Conservation (phyloP, 108 stramenopile genomes). For the Craspedostauros australis region DNA sequence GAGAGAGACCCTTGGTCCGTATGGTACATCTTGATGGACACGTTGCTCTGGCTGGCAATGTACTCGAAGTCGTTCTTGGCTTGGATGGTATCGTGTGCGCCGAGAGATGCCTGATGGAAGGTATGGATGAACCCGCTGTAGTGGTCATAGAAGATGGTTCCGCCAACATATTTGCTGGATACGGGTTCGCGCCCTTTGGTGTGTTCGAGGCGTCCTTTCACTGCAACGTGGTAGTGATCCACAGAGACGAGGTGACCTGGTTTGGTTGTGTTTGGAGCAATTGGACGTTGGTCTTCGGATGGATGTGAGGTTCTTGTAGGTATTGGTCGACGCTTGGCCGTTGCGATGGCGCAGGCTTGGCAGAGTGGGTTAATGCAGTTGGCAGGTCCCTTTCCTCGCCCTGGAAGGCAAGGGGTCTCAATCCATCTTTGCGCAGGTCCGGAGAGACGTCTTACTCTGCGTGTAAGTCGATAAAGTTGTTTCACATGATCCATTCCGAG, state of each 20-base stretch:
- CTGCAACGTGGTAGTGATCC: constrained; percentile 29
- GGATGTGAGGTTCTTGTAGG: too few relatives aligned
- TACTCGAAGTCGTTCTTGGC: constrained; percentile 19
- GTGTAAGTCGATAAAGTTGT: too few relatives aligned
- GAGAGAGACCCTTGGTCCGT: constrained; percentile 29
- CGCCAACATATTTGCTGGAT: constrained; percentile 17
- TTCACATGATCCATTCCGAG: too few relatives aligned
- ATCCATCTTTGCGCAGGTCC: too few relatives aligned
- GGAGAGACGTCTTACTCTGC: too few relatives aligned
- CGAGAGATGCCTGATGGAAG: constrained; percentile 12
- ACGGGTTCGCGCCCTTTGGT: constrained; percentile 23
- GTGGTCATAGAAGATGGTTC: constrained; percentile 42
- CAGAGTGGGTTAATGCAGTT: too few relatives aligned
- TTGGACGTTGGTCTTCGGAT: not conserved
- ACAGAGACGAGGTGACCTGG: constrained; percentile 31
- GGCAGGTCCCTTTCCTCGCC: too few relatives aligned
- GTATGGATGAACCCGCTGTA: constrained; percentile 15
- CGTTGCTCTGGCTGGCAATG: constrained; percentile 2
- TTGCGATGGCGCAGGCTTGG: too few relatives aligned
- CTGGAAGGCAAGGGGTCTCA: too few relatives aligned
- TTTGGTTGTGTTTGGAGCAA: not conserved
- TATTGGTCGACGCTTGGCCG: too few relatives aligned
- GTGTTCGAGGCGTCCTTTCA: constrained; percentile 25
- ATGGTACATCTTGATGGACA: constrained; percentile 17
- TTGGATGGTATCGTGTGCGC: constrained; percentile 12